These are phyloP conservation scores for Citrus sinensis DNA, from an alignment of 345 rosid species.

Conservation along the genomic window DVS_A1.0 CM039161.1:18976001-18976500, in stretches of 20 bases:
- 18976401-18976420: neutral
- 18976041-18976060: neutral
- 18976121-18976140: slow-evolving; percentile 85
- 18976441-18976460: slow-evolving; percentile 77
- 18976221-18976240: neutral
- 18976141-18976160: slow-evolving; percentile 78
- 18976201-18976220: too few species aligned
- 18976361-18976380: neutral
- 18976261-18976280: too few species aligned
- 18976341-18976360: neutral
- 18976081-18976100: slow-evolving; percentile 47
- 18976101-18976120: slow-evolving; percentile 88
- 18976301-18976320: too few species aligned
- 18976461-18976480: slow-evolving; percentile 83
- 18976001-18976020: neutral
- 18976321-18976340: too few species aligned
- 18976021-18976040: neutral
- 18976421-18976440: slow-evolving; percentile 72
- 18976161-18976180: neutral
- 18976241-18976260: too few species aligned
- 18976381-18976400: neutral
- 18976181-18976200: neutral
- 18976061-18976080: neutral
- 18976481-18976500: slow-evolving; percentile 64
- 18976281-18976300: too few species aligned